Conservation (phyloP, 2,329 filamentous ascomycete genomes). For the Beauveria asiatica region DNA sequence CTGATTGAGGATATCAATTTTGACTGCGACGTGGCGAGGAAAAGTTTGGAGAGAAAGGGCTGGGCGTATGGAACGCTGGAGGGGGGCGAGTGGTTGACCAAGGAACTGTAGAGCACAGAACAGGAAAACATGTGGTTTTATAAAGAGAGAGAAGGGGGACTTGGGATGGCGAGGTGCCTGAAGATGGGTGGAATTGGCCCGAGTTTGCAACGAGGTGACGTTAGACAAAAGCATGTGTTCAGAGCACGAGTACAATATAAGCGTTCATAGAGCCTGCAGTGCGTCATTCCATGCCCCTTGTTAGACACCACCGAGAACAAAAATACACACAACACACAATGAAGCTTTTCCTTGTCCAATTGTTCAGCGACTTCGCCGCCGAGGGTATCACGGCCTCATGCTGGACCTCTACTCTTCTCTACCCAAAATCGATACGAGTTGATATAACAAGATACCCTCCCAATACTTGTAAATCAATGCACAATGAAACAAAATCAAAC, state of each 20-base stretch:
- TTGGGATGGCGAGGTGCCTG: too few species aligned
- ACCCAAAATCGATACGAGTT: neutral
- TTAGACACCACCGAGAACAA: neutral
- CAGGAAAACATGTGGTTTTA: neutral
- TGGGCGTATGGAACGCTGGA: conserved; percentile 42
- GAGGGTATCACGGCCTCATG: neutral
- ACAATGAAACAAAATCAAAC: neutral
- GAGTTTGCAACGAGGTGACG: neutral
- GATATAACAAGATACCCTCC: neutral
- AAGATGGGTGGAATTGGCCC: neutral
- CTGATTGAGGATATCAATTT: conserved; percentile 80
- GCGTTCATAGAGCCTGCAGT: neutral
- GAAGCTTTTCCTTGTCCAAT: neutral
- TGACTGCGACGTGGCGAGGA: conserved; percentile 75
- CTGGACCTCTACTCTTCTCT: neutral
- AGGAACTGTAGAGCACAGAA: neutral
- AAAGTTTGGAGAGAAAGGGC: conserved; percentile 58
- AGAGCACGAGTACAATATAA: neutral
- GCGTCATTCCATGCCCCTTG: neutral
- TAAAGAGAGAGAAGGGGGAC: too few species aligned
- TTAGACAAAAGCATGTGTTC: neutral
- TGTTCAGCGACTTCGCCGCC: conserved; percentile 2
- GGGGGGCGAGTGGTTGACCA: conserved; percentile 27
- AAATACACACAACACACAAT: neutral
- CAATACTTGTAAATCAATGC: too few species aligned